These are phyloP conservation scores for Coprinopsis marcescibilis DNA, from an alignment of 768 basidiomycete species.

Conservation along the genomic window DNA sequence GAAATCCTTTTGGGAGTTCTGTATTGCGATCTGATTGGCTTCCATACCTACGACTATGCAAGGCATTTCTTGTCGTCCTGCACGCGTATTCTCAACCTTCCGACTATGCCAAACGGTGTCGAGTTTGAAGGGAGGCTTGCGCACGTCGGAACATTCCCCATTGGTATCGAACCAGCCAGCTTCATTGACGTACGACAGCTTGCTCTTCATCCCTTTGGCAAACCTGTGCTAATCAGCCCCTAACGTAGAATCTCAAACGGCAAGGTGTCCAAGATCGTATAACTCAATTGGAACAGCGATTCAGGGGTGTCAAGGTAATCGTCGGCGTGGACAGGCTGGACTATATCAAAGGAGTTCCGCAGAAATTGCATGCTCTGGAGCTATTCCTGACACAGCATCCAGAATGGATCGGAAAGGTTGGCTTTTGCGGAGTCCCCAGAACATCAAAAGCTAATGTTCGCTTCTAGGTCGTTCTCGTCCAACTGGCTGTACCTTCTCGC, in stretches of 20 bases:
- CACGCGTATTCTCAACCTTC: slow-evolving; percentile 89
- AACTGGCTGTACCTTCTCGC: slow-evolving; percentile 94
- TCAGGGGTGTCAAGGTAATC: slow-evolving; percentile 93
- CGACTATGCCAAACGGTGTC: slow-evolving; percentile 97
- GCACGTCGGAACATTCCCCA: slow-evolving; percentile 98
- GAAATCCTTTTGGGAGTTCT: slow-evolving; percentile 96
- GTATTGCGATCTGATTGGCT: slow-evolving; percentile 95
- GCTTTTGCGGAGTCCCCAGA: neutral
- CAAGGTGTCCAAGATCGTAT: slow-evolving; percentile 79
- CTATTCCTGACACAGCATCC: slow-evolving; percentile 96
- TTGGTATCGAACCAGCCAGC: slow-evolving; percentile 92
- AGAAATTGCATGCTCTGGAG: slow-evolving; percentile 95
- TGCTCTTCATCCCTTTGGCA: neutral
- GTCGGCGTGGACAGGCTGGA: slow-evolving; percentile 98
- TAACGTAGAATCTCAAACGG: slow-evolving; percentile 70
- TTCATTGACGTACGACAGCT: slow-evolving; percentile 66
- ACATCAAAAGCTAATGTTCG: slow-evolving; percentile 9
- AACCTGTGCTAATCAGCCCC: slow-evolving; percentile 4
- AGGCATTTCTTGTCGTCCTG: slow-evolving; percentile 99
- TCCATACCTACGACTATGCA: slow-evolving; percentile 99
- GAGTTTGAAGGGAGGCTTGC: slow-evolving; percentile 93
- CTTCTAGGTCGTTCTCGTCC: slow-evolving; percentile 82
- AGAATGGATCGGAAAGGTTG: slow-evolving; percentile 96
- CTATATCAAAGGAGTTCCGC: slow-evolving; percentile 99
- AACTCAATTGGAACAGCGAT: slow-evolving; percentile 77